phyloP scores from a whole-genome alignment of 176 grass and related monocot species.

The Panicum miliaceum region DNA sequence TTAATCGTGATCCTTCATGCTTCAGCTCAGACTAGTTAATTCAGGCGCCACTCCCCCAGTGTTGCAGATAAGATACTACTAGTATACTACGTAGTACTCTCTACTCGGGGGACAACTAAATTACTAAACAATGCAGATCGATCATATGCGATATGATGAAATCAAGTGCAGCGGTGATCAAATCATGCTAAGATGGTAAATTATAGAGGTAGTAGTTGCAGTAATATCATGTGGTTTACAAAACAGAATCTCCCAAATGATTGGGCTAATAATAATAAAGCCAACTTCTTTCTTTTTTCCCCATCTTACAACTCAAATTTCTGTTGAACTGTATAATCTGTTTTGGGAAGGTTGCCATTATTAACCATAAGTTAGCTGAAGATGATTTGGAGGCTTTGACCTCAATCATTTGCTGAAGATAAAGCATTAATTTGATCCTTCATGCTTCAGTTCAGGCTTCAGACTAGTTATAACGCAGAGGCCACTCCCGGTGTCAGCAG shows the following conservation, averaged over 20 bases:
- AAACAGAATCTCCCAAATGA: slow-evolving; percentile 21
- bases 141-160: background rate
- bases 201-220: background rate
- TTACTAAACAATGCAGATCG: background rate
- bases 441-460: background rate
- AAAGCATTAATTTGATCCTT: background rate
- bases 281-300: background rate
- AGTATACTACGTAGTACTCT: background rate
- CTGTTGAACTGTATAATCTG: background rate
- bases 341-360: background rate
- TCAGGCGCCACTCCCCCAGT: background rate
- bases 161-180: background rate
- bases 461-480: slow-evolving; percentile 14
- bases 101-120: background rate
- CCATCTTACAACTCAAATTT: background rate
- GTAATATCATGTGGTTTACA: background rate
- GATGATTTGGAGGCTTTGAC: background rate
- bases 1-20: slow-evolving; percentile 14
- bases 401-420: slow-evolving; percentile 23
- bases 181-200: background rate
- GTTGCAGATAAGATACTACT: background rate
- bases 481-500: background rate
- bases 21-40: background rate
- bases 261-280: background rate
- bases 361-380: background rate